Evolutionary conservation across 2,329 filamentous ascomycete species (phyloP), one percentile per base, ranked within the genome.

Genomic region (Penicillium digitatum): DNA sequence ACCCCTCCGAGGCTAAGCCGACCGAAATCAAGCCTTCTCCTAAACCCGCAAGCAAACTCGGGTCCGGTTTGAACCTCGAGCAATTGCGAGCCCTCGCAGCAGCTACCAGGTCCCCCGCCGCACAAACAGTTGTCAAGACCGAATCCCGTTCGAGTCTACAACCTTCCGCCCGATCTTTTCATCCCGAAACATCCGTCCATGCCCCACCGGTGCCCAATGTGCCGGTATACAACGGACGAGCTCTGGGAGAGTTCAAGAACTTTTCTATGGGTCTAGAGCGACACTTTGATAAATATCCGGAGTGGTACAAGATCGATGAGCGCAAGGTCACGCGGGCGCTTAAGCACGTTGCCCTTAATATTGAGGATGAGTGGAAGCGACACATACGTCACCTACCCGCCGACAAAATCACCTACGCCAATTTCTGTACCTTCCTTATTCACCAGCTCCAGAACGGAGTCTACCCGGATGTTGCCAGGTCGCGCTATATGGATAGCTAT

Each of bases 341-440:
- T 49, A 45, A 53, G 31, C 52, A 57, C 27, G 43, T 52, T 27
- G 45, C 44, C 27, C 27, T 46, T n/a, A 42, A 26, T 26, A 37
- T 59, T 5, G 51, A 59, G 31, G 39, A 48, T 27, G 50, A 55
- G 14, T 59, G 38, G 26, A 52, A 47, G 18, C 46, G n/a, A 18
- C 22, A 46, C 38, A 12, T 45, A n/a, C 47, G 39, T 34, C 49
- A 51, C 29, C 12, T 24, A 7, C 35, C 52, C 16, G 51, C 46
- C 18, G 47, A 27, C 16, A 37, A 52, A 27, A 18, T 57, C 34
- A 38, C 48, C 18, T 45, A 40, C 18, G 47, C n/a, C 38, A 43
- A n/a, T 7, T 58, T 60, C 44, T 54, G 57, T 46, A 53, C 51
- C 4, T 61, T 61, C 27, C 49, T 61, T 29, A 49, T 55, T 32